Evolutionary conservation across 371 early-diverging fungal species (phyloP), one percentile per base, ranked within the genome.

Genomic region (Syncephalastrum sp.): DNA sequence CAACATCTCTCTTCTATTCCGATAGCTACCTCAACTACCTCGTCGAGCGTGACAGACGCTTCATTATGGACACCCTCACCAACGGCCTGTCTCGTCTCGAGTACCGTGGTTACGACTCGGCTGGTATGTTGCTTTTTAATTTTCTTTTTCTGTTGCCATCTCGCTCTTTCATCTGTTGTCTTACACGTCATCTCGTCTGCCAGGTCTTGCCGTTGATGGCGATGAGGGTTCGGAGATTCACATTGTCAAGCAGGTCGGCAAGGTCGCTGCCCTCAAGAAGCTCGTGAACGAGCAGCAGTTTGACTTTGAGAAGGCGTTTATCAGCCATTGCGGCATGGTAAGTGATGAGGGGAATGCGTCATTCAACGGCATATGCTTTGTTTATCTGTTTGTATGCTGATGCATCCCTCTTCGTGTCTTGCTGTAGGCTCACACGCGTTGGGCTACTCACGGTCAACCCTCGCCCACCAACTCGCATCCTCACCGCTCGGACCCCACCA

Each of bases 361-460:
- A 33, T 2, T 24, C 21, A 5, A 42, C 3, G 10, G 46, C n/a
- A 25, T 5, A 15, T 7, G 27, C 10, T 33, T 33, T 33, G 38
- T 33, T 33, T 33, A 33, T 33, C 38, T 33, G 38, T 33, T 33
- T 33, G 13, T 8, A 58, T 14, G 27, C 54, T 50, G 21, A 52
- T 41, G 23, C 14, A 47, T 25, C 27, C 29, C 5, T 42, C 12
- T 4, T 8, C 24, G 1, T 29, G 15, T 7, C 19, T 10, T 33
- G 5, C 27, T 27, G 15, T 42, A 62, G 69, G 96, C 98, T 53
- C 99, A 99, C 73, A 98, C 99, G 48, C 90, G 99, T 68, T 99
- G 99, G 99, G 98, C 99, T 15, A 98, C 99, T 19, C 99, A 99
- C 82, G 99, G 99, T 42, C 89, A 91, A 68, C 97, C 98, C 24